Percentiles rank a stretch among this genome's conserved stretches.
These are phyloP conservation scores for Penicillium malachiteum DNA, from an alignment of 495 filamentous ascomycete genomes.

Conservation along the genomic window DNA sequence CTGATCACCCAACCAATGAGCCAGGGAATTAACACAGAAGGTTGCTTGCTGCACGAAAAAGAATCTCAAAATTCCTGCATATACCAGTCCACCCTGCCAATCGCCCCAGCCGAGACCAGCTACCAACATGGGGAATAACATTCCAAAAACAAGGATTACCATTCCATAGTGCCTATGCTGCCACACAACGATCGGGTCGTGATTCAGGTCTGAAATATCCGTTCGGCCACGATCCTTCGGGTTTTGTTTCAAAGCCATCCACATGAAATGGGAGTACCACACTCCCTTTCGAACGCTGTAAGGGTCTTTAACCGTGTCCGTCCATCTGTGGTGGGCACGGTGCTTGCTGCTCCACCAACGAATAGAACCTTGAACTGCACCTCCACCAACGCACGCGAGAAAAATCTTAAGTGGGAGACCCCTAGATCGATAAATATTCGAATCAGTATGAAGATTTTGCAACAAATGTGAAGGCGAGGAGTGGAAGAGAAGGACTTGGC, in stretches of 20 bases:
- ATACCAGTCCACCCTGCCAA: conserved; percentile 80
- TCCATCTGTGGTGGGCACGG: conserved; percentile 91
- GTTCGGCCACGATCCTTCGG: conserved; percentile 81
- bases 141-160: conserved; percentile 73
- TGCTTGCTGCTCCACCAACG: conserved; percentile 92
- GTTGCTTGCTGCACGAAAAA: conserved; percentile 95
- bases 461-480: background rate
- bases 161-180: conserved; percentile 84
- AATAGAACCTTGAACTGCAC: conserved; percentile 87
- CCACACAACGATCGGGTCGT: conserved; percentile 82
- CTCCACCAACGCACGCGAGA: conserved; percentile 80
- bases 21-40: conserved; percentile 87
- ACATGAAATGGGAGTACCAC: conserved; percentile 85
- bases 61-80: conserved; percentile 82
- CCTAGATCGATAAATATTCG: conserved; percentile 47
- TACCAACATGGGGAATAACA: conserved; percentile 75
- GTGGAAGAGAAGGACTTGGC: background rate
- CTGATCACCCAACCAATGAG: conserved; percentile 89
- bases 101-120: conserved; percentile 81
- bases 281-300: conserved; percentile 93
- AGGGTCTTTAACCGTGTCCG: conserved; percentile 92
- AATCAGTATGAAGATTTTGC: background rate
- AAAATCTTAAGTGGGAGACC: conserved; percentile 75
- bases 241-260: conserved; percentile 85
- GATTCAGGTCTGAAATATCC: conserved; percentile 89